These are phyloP conservation scores for Chalciporus sp. DNA, from an alignment of 1,284 basidiomycete genomes.

Conservation along the genomic window DNA sequence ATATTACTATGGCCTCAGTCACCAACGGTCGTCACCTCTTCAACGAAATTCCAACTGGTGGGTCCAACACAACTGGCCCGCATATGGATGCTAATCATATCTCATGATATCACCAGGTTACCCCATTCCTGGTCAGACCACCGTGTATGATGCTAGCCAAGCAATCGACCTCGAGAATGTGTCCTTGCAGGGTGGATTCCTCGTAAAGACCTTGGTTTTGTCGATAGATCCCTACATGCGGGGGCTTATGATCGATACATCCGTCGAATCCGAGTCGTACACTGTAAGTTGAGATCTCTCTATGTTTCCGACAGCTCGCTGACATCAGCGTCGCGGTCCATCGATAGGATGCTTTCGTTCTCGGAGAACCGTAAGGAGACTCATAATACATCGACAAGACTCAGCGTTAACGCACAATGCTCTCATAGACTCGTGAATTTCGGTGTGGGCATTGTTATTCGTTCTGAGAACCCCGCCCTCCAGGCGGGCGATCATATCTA, in stretches of 20 bases:
- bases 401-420: not conserved
- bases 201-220: constrained; percentile 40
- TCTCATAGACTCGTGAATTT: constrained; percentile 20
- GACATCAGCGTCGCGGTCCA: not conserved
- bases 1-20: constrained; percentile 14
- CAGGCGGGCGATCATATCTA: constrained; percentile 17
- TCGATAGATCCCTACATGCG: constrained; percentile 45
- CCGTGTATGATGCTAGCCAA: constrained; percentile 29
- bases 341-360: constrained; percentile 13
- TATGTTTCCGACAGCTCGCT: too few species aligned
- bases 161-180: constrained; percentile 44
- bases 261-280: constrained; percentile 16
- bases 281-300: constrained; percentile 1
- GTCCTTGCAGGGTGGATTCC: constrained; percentile 40
- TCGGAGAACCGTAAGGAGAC: constrained; percentile 1
- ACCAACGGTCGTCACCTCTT: constrained; percentile 20
- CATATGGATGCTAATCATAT: not conserved
- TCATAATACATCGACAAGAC: not conserved
- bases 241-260: constrained; percentile 31
- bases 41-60: constrained; percentile 15
- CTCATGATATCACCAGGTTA: constrained; percentile 14
- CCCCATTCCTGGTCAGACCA: constrained; percentile 33
- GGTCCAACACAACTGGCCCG: not conserved
- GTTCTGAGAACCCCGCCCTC: constrained; percentile 26
- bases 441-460: constrained; percentile 29